Conservation (phyloP, 345 rosid species). For the Garcia nutans region DNA sequence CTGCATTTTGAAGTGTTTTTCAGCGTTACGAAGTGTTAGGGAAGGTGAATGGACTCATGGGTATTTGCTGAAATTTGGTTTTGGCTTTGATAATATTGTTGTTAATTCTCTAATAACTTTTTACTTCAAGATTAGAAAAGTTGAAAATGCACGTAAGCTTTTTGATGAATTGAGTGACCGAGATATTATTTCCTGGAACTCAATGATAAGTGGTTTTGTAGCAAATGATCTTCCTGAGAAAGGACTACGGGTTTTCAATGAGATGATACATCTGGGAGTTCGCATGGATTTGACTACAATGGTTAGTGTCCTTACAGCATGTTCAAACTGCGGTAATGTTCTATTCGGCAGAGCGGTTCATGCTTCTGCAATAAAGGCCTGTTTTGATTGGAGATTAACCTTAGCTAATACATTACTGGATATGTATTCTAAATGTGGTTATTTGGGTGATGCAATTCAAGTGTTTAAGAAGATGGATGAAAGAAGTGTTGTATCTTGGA, state of each 20-base stretch:
- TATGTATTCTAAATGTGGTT: constrained; percentile 66
- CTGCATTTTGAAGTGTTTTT: constrained; percentile 57
- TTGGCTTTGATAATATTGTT: constrained; percentile 38
- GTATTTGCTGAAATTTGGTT: constrained; percentile 48
- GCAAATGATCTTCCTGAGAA: constrained; percentile 39
- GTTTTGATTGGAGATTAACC: constrained; percentile 31
- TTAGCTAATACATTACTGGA: constrained; percentile 58
- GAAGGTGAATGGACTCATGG: constrained; percentile 65
- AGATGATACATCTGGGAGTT: constrained; percentile 44
- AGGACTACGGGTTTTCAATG: constrained; percentile 41
- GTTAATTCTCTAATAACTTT: constrained; percentile 52
- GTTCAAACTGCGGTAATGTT: constrained; percentile 40
- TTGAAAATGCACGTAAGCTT: constrained; percentile 37
- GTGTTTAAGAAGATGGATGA: constrained; percentile 55
- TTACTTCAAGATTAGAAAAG: constrained; percentile 45
- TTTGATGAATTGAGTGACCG: constrained; percentile 60
- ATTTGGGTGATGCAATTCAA: constrained; percentile 39
- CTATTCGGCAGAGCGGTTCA: constrained; percentile 51
- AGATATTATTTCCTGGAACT: constrained; percentile 73
- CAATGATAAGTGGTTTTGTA: constrained; percentile 53
- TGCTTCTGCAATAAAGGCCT: constrained; percentile 44
- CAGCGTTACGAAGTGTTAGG: constrained; percentile 33
- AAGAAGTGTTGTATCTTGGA: constrained; percentile 64
- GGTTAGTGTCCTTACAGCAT: constrained; percentile 50
- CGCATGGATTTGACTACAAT: constrained; percentile 51